Conservation (phyloP, 2,329 filamentous ascomycete species). For the Neocatenulostroma microsporum region DNA sequence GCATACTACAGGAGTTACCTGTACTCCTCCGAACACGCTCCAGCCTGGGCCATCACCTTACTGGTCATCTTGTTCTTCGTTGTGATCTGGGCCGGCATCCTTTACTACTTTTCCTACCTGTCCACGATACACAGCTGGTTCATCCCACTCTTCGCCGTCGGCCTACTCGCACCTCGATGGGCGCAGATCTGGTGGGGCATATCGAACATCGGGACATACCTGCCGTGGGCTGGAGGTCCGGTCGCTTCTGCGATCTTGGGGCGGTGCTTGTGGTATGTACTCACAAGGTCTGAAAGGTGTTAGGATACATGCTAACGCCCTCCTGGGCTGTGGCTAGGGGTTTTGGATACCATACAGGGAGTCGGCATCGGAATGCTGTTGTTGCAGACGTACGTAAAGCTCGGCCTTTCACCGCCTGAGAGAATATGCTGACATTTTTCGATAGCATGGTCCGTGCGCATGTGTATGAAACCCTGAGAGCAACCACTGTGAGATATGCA, state of each 20-base stretch:
- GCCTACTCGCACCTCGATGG: slow-evolving; percentile 59
- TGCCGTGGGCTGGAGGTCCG: slow-evolving; percentile 55
- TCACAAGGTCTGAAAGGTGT: too few species aligned
- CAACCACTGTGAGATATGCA: too few species aligned
- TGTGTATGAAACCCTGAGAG: too few species aligned
- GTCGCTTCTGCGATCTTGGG: slow-evolving; percentile 50
- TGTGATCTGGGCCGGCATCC: slow-evolving; percentile 48
- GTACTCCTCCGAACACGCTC: slow-evolving; percentile 50
- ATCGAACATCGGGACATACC: slow-evolving; percentile 51
- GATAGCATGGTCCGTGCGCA: slow-evolving; percentile 43
- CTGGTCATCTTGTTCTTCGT: slow-evolving; percentile 51
- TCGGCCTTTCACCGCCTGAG: slow-evolving; percentile 49
- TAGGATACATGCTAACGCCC: slow-evolving; percentile 25
- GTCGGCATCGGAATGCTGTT: slow-evolving; percentile 54
- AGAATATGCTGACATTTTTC: background rate
- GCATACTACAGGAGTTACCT: slow-evolving; percentile 58
- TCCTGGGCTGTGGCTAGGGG: slow-evolving; percentile 64
- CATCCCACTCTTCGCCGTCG: slow-evolving; percentile 59
- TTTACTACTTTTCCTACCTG: slow-evolving; percentile 47
- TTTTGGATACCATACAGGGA: slow-evolving; percentile 57
- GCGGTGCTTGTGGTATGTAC: slow-evolving; percentile 34
- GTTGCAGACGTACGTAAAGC: slow-evolving; percentile 31
- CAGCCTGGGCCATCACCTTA: slow-evolving; percentile 49
- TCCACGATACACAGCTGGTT: slow-evolving; percentile 58
- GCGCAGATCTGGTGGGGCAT: slow-evolving; percentile 61